Conservation (phyloP, 148 eudicot genomes). For the Spergularia bocconei region DNA sequence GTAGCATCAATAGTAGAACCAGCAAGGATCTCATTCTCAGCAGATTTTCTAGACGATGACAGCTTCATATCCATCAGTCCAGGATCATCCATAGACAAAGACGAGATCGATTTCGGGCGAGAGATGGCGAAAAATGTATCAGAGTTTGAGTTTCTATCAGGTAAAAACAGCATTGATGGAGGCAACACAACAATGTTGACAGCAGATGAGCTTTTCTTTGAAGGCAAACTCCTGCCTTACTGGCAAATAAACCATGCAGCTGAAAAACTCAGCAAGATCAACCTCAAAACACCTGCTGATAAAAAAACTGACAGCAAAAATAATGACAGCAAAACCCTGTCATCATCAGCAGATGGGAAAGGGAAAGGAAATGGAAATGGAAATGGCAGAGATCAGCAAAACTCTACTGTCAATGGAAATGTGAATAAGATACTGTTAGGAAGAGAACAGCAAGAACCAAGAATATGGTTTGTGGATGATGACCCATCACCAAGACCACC, state of each 20-base stretch:
- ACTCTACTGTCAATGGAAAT: neutral
- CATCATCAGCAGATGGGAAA: neutral
- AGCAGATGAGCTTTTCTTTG: slow-evolving; percentile 77
- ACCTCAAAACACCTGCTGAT: slow-evolving; percentile 25
- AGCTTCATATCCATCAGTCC: slow-evolving; percentile 71
- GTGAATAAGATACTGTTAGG: slow-evolving; percentile 13
- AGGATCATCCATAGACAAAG: slow-evolving; percentile 30
- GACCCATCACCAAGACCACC: slow-evolving; percentile 98
- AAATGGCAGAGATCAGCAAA: neutral
- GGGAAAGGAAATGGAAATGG: neutral
- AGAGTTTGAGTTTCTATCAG: slow-evolving; percentile 72
- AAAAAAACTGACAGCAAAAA: neutral
- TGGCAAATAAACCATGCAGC: slow-evolving; percentile 53
- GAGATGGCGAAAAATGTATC: slow-evolving; percentile 11
- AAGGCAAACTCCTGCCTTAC: slow-evolving; percentile 74
- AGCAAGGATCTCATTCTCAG: slow-evolving; percentile 74
- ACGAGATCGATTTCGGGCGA: slow-evolving; percentile 23
- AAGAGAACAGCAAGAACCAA: slow-evolving; percentile 35
- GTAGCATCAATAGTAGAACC: slow-evolving; percentile 5
- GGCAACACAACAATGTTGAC: slow-evolving; percentile 46
- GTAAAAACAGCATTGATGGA: slow-evolving; percentile 27
- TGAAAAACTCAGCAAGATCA: slow-evolving; percentile 48
- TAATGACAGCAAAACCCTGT: neutral
- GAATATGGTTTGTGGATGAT: slow-evolving; percentile 81
- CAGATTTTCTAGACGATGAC: slow-evolving; percentile 63